Base-by-base conservation (phyloP, 2,329 filamentous ascomycete genomes). In the Lomentospora prolificans region DNA sequence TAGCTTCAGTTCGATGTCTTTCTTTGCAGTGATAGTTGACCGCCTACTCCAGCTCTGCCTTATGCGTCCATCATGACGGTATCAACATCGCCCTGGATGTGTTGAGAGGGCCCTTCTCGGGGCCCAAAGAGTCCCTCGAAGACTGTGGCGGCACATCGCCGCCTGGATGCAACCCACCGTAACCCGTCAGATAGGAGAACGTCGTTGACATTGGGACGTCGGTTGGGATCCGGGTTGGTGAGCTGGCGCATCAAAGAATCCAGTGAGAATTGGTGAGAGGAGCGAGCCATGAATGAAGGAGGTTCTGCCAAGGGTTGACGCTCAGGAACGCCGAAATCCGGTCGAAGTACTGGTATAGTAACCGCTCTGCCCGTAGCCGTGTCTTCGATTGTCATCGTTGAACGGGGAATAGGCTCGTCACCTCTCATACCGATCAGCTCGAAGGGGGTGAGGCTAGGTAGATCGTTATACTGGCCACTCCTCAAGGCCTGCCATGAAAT, bases 51-150 rank as follows among this genome's bases (percentile, higher is more conserved):
- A 19, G 33, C 27, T 8, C 36, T 59, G n/a, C n/a, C n/a, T 69
- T 71, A 82, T 55, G 79, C 78, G 61, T 81, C 80, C 14, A 72
- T 81, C 80, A 84, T 84, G 64, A 81, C 79, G 3, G 78, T 80
- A 60, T 83, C 80, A 10, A 58, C 50, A 19, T 57, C 51, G 46
- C 57, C 19, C 36, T 55, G 57, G 27, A 10, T 36, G 48, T 63
- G 65, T 53, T 72, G 69, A n/a, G 60, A 60, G 3, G 66, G 63
- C 36, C 70, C 67, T 54, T 80, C 76, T n/a, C 74, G 85, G 30
- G 92, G 92, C 3, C 94, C 94, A 87, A 91, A 99, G 67, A 89
- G 94, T 60, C 94, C 94, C 72, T 99, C 94, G 63, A 88, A 99
- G 55, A 99, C 85, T 0, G 90, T 96, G n/a, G 94, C 94, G 48